A percentile compares a stretch with the other conserved stretches of the same genome.
Evolutionary conservation across 371 early-diverging fungal genomes (phyloP).

Genomic region (Mortierella sp.): DNA sequence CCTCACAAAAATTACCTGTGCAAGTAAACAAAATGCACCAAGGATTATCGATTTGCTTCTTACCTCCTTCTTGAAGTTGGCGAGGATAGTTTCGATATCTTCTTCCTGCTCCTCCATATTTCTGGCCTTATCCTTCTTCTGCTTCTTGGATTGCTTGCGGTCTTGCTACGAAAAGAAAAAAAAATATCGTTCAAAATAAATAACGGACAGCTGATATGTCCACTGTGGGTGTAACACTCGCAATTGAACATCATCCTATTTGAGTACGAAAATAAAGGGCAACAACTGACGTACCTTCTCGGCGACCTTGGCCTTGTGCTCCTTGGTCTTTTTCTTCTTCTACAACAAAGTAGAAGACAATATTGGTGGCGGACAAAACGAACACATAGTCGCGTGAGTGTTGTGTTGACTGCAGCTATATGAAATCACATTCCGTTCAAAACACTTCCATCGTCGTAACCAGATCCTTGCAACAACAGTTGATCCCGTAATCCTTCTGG

Average conservation of each 20-base stretch:
- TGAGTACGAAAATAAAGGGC: too few species aligned
- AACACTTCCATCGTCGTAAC: too few species aligned
- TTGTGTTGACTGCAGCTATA: too few species aligned
- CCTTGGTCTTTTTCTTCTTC: slow-evolving; percentile 55
- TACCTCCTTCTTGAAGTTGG: slow-evolving; percentile 65
- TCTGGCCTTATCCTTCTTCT: slow-evolving; percentile 58
- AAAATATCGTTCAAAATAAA: background rate
- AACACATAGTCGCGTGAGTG: background rate
- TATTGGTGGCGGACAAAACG: background rate
- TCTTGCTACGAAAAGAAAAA: slow-evolving; percentile 37
- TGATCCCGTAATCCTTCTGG: background rate
- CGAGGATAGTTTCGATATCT: slow-evolving; percentile 74
- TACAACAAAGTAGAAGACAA: background rate
- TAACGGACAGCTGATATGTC: background rate
- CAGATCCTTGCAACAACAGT: too few species aligned
- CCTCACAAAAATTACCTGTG: too few species aligned
- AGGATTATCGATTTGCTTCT: background rate
- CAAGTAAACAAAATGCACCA: background rate
- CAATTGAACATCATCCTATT: too few species aligned
- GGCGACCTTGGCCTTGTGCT: slow-evolving; percentile 56
- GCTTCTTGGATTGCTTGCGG: slow-evolving; percentile 63
- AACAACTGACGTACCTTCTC: too few species aligned
- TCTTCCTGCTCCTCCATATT: slow-evolving; percentile 67
- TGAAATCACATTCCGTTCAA: background rate
- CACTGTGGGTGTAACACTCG: too few species aligned